Conservation (phyloP, 129 eudicot species). For the Saposhnikovia divaricata region DNA sequence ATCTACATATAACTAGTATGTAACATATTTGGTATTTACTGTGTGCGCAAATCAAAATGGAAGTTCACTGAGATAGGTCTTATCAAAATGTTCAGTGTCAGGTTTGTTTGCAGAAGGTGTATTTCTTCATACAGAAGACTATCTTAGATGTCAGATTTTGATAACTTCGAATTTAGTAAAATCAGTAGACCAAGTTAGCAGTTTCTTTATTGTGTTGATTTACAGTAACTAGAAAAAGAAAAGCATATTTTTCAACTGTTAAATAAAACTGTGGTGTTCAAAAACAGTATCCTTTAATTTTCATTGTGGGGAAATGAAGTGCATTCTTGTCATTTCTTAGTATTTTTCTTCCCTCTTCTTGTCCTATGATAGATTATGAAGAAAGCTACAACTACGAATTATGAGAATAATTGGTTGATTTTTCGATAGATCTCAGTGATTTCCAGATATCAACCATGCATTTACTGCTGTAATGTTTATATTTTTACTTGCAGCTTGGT, state of each 20-base stretch:
- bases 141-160: background rate
- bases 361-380: background rate
- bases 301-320: background rate
- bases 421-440: background rate
- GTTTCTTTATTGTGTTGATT: background rate
- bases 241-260: background rate
- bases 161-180: background rate
- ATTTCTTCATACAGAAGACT: background rate
- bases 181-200: background rate
- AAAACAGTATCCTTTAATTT: background rate
- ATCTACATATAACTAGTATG: background rate
- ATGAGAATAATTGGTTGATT: background rate
- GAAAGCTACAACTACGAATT: background rate
- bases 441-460: background rate
- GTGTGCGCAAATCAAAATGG: background rate
- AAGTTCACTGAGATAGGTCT: background rate
- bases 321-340: background rate
- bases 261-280: background rate
- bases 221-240: background rate
- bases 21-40: background rate
- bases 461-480: background rate
- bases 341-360: background rate
- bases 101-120: background rate
- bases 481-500: slow-evolving; percentile 52
- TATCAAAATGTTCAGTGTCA: background rate